Percentiles rank a stretch among this genome's conserved stretches.
Conservation (phyloP, 768 basidiomycete genomes). For the Agrocybe pediades region DNA sequence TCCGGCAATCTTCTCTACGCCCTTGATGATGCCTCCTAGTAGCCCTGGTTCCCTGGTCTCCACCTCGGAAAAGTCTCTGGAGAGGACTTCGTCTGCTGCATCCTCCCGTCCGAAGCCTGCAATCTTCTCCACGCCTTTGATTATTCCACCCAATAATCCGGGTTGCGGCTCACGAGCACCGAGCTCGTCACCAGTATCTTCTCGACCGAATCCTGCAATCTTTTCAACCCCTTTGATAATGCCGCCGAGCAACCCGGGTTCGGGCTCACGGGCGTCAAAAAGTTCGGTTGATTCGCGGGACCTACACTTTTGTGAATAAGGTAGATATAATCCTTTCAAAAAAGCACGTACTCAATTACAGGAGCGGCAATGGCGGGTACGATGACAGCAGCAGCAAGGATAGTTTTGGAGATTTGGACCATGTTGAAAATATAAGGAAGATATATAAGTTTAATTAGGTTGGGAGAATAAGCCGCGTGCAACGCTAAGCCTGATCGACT, state of each 20-base stretch:
- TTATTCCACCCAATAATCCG: background rate
- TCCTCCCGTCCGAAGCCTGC: background rate
- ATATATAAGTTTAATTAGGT: background rate
- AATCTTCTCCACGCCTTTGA: background rate
- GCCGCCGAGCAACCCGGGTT: background rate
- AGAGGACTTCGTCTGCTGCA: background rate
- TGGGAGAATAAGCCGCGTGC: conserved; percentile 5
- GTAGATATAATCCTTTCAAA: background rate
- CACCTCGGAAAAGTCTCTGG: background rate
- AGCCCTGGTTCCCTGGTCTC: conserved; percentile 1
- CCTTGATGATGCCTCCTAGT: background rate
- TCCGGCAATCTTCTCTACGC: conserved; percentile 1
- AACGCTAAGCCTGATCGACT: conserved; percentile 17
- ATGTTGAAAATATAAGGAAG: background rate
- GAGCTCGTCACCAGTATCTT: background rate
- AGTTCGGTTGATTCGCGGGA: background rate
- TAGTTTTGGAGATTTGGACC: conserved; percentile 9
- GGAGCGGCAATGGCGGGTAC: conserved; percentile 4
- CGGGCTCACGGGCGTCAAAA: background rate
- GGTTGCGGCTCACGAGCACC: background rate
- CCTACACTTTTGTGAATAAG: background rate
- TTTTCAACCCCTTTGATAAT: background rate
- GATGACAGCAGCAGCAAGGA: conserved; percentile 8
- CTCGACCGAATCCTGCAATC: background rate
- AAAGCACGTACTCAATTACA: conserved; percentile 3